Evolutionary conservation across 768 basidiomycete genomes (phyloP), one percentile per base, ranked within the genome.

Genomic region (Tylopilus felleus): DNA sequence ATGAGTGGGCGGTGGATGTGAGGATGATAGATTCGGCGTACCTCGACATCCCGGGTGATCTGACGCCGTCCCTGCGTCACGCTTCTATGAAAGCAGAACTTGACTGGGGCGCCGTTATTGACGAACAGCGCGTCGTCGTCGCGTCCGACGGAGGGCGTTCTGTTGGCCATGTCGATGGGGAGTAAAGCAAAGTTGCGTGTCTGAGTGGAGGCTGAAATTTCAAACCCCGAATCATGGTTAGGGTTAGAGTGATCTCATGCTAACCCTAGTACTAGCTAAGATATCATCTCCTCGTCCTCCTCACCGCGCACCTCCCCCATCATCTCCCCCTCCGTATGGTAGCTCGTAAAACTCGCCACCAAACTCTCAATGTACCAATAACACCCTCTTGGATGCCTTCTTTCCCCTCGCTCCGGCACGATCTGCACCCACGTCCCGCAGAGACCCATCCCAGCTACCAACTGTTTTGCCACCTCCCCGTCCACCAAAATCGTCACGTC

Each of bases 341-440:
- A 86, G 55, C 83, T 83, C 7, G 84, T 78, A 23, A 83, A 60
- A 17, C 72, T 74, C 55, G 77, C 71, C 38, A 74, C 68, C 44
- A 84, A 38, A 31, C 76, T 74, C 58, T 85, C 82, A 36, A 81
- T 69, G 63, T 84, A 86, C 84, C 84, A 86, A 57, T 71, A 82
- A 44, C 64, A 62, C 27, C 59, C 67, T 17, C 59, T 45, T 7
- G 49, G 42, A 23, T 57, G 58, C 8, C 41, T 52, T 27, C 43
- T 19, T 0, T 14, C 21, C 38, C 56, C 61, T 38, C 40, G 46
- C 4, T 62, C 56, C 0, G 57, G 61, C 8, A 62, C 52, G 14
- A 74, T 59, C 55, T 73, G 65, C 28, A 74, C 70, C 73, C 72
- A 74, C 14, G 65, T 71, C 19, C 65, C 73, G 25, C 55, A 60